A percentile compares a stretch with the other conserved stretches of the same genome.
phyloP scores from a whole-genome alignment of 139 green algal species.

The Coccomyxa sp. region DNA sequence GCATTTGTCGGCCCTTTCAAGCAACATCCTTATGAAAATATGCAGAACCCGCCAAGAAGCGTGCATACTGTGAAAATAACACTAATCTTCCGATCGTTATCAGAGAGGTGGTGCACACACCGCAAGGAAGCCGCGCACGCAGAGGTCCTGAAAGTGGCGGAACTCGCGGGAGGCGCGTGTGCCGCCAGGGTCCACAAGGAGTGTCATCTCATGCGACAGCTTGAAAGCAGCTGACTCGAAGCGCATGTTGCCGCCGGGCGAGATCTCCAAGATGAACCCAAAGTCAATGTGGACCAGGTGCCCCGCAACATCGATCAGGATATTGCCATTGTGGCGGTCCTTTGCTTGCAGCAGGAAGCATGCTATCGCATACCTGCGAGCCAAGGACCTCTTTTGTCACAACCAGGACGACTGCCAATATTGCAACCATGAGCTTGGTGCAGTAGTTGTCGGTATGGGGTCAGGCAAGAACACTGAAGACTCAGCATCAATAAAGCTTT shows the following conservation, averaged over 20 bases:
- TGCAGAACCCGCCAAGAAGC: no score
- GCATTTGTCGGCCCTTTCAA: no score
- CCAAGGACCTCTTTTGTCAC: neutral
- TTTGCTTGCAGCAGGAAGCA: conserved; percentile 88
- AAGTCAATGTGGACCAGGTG: conserved; percentile 99
- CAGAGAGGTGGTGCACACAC: conserved; percentile 18
- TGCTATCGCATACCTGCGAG: conserved; percentile 78
- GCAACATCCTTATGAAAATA: no score
- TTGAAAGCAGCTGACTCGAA: conserved; percentile 98
- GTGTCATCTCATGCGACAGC: conserved; percentile 92
- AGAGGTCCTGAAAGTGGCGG: conserved; percentile 52
- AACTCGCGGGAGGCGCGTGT: conserved; percentile 32
- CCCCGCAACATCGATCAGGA: conserved; percentile 88
- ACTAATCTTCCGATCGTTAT: no score
- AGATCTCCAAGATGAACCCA: conserved; percentile 95
- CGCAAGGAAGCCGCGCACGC: conserved; percentile 81
- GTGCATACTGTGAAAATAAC: no score
- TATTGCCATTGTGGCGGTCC: conserved; percentile 98
- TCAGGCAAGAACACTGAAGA: neutral
- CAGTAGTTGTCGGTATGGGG: neutral
- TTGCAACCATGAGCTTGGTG: neutral
- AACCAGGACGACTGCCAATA: neutral
- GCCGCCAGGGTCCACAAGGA: conserved; percentile 90
- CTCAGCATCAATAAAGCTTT: neutral
- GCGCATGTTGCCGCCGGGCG: conserved; percentile 67